Conservation (phyloP, 177 flowering plant species). For the Vitis hybrid region DNA sequence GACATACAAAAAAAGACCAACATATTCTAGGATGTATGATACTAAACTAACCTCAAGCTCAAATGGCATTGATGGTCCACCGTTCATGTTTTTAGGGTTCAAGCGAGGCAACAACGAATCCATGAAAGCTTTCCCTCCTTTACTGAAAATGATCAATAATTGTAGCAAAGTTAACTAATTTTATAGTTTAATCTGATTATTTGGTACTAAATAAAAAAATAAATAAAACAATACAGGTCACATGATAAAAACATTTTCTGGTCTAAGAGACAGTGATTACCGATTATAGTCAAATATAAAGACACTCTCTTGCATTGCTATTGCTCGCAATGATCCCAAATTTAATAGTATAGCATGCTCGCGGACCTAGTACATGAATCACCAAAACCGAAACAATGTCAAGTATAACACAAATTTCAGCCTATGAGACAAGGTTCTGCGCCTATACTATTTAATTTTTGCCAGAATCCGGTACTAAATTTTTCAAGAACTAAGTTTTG, state of each 20-base stretch:
- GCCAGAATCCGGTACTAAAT: neutral
- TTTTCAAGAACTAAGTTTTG: neutral
- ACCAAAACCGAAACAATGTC: neutral
- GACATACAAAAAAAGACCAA: neutral
- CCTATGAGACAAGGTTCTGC: neutral
- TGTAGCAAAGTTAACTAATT: slow-evolving; percentile 4
- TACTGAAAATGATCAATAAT: slow-evolving; percentile 37
- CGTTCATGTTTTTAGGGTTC: slow-evolving; percentile 66
- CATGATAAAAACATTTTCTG: neutral
- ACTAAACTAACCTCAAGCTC: slow-evolving; percentile 74
- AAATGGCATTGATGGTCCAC: slow-evolving; percentile 89
- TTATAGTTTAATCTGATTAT: slow-evolving; percentile 4
- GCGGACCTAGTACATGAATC: slow-evolving; percentile 58
- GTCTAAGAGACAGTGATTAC: slow-evolving; percentile 32
- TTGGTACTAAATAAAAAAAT: neutral
- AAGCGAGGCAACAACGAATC: slow-evolving; percentile 85
- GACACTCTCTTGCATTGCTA: slow-evolving; percentile 86
- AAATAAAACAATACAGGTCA: neutral
- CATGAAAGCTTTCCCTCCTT: slow-evolving; percentile 86
- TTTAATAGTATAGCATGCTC: slow-evolving; percentile 90
- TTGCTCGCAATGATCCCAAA: slow-evolving; percentile 85
- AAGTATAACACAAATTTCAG: neutral
- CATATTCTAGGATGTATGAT: neutral
- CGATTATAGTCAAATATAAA: slow-evolving; percentile 82
- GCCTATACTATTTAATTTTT: neutral